phyloP scores from a whole-genome alignment of 2,329 filamentous ascomycete species.

The Coniochaeta prunicola region DNA sequence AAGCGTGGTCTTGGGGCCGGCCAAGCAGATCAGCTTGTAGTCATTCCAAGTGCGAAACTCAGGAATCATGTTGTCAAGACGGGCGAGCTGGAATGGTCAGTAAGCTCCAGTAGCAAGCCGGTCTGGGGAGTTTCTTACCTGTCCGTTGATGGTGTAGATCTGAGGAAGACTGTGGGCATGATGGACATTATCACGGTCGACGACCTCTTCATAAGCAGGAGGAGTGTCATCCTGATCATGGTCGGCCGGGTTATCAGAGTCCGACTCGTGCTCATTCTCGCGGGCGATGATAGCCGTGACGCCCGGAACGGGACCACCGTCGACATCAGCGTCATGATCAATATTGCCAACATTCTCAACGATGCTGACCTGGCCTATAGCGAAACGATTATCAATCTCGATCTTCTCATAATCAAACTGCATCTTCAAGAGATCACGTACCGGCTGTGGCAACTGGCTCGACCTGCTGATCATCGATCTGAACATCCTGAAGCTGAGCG shows the following conservation, averaged over 20 bases:
- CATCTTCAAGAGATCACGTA: not conserved
- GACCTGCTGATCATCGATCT: not conserved
- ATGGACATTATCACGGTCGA: not conserved
- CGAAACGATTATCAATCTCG: not conserved
- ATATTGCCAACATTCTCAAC: not conserved
- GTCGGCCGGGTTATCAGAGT: not conserved
- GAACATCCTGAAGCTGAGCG: not conserved
- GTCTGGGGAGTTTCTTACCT: not conserved
- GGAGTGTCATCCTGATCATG: not conserved
- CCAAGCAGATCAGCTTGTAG: not conserved
- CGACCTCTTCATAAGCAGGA: not conserved
- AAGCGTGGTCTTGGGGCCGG: not conserved
- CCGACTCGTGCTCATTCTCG: too few relatives aligned
- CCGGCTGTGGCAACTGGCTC: not conserved
- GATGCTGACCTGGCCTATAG: not conserved
- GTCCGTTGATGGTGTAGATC: not conserved
- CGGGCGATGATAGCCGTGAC: too few relatives aligned
- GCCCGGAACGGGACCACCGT: too few relatives aligned
- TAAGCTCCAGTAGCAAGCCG: not conserved
- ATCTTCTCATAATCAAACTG: not conserved
- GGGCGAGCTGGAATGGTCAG: not conserved
- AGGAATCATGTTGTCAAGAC: not conserved
- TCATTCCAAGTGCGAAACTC: not conserved
- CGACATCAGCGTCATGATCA: not conserved
- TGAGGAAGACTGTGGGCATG: not conserved